Evolutionary conservation across 208 protist species (phyloP).

Genomic region (Trichomonas tenax): DNA sequence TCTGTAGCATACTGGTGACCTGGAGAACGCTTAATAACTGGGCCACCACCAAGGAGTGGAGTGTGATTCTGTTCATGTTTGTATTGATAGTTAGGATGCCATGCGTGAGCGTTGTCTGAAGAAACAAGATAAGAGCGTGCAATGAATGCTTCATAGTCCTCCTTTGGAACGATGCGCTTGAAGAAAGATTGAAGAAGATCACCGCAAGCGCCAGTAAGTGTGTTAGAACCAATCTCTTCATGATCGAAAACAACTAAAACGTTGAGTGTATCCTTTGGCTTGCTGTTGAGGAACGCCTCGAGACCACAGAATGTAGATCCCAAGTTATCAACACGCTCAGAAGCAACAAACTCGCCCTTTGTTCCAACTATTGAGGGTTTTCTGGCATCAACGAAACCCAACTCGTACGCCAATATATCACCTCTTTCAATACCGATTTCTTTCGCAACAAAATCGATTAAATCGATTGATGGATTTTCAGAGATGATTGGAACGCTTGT

Average conservation of each 20-base stretch:
- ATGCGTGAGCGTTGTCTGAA: background rate
- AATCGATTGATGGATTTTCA: background rate
- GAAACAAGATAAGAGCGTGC: background rate
- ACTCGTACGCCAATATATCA: background rate
- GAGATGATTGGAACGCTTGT: background rate
- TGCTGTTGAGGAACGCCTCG: background rate
- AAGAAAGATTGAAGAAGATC: background rate
- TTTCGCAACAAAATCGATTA: background rate
- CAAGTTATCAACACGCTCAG: background rate
- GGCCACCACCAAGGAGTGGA: background rate
- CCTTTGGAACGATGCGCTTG: background rate
- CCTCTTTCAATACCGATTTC: background rate
- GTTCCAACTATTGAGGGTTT: background rate
- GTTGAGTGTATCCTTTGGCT: background rate
- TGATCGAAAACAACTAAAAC: background rate
- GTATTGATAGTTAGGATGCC: background rate
- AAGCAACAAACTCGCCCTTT: background rate
- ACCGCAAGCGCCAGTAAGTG: background rate
- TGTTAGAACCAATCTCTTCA: conserved; percentile 10
- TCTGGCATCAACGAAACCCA: background rate
- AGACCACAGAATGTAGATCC: background rate
- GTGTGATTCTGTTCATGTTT: background rate
- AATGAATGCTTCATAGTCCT: background rate
- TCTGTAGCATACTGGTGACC: background rate
- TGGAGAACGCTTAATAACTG: background rate